A percentile compares a stretch with the other conserved stretches of the same genome.
Conservation (phyloP, 129 eudicot genomes). For the Helianthus annuus region DNA sequence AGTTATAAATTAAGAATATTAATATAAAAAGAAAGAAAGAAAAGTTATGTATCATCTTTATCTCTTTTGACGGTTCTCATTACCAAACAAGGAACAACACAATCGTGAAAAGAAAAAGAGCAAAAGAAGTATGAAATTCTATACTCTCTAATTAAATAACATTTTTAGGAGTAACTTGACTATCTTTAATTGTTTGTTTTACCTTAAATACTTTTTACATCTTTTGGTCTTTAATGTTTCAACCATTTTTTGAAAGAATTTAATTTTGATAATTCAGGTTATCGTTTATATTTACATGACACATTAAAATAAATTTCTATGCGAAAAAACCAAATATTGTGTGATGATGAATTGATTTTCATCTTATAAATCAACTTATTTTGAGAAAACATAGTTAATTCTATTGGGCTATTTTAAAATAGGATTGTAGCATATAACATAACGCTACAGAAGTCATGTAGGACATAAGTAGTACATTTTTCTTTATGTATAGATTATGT, state of each 20-base stretch:
- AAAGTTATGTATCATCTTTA: conserved; percentile 34
- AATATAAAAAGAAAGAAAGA: conserved; percentile 2
- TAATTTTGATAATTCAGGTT: too few relatives aligned
- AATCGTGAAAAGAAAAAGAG: conserved; percentile 20
- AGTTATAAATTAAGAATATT: neutral
- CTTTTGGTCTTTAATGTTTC: too few relatives aligned
- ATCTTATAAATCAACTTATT: neutral
- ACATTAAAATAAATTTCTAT: neutral
- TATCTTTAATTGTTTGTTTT: too few relatives aligned
- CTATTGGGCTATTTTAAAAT: too few relatives aligned
- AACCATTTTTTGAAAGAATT: too few relatives aligned
- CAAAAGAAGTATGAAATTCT: conserved; percentile 15
- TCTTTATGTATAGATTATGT: too few relatives aligned
- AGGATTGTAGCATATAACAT: too few relatives aligned
- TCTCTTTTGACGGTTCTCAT: conserved; percentile 36
- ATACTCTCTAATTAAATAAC: conserved; percentile 11
- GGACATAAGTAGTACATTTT: too few relatives aligned
- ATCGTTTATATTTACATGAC: neutral
- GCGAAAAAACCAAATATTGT: neutral
- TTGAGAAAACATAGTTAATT: too few relatives aligned
- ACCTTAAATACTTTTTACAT: too few relatives aligned
- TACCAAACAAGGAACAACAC: conserved; percentile 26
- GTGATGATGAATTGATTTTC: neutral
- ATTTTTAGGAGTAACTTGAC: too few relatives aligned
- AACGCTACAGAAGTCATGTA: too few relatives aligned